A percentile compares a stretch with the other conserved stretches of the same genome.
These are phyloP conservation scores for Entoloma clypeatum DNA, from an alignment of 1,284 basidiomycete genomes.

Conservation along the genomic window DNA sequence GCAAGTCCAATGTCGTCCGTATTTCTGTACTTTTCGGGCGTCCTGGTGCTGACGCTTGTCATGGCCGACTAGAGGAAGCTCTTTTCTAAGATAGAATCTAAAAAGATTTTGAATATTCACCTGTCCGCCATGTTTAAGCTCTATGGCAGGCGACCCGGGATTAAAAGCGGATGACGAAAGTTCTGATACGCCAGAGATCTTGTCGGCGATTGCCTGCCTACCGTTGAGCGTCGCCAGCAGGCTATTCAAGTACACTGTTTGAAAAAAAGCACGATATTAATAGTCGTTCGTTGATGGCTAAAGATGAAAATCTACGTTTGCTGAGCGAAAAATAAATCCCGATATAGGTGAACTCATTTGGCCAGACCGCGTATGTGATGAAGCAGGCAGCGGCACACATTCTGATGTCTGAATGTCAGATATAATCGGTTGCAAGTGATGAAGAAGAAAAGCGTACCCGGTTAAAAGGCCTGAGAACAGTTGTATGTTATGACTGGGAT, in stretches of 20 bases:
- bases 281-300: neutral
- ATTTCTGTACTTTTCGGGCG: too few species aligned
- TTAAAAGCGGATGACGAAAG: too few species aligned
- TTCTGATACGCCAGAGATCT: conserved; percentile 13
- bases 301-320: conserved; percentile 23
- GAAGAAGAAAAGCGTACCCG: conserved; percentile 3
- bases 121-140: too few species aligned
- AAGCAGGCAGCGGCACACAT: conserved; percentile 28
- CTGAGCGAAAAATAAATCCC: conserved; percentile 31
- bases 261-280: neutral
- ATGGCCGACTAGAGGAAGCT: too few species aligned
- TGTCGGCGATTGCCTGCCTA: conserved; percentile 12
- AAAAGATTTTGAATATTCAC: too few species aligned
- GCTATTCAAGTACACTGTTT: conserved; percentile 29
- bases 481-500: neutral
- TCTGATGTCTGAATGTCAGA: conserved; percentile 5
- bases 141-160: too few species aligned
- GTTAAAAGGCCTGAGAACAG: conserved; percentile 14
- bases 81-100: too few species aligned
- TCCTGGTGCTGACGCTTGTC: too few species aligned
- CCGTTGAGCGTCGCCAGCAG: conserved; percentile 28
- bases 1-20: too few species aligned
- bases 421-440: neutral
- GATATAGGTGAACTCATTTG: conserved; percentile 29
- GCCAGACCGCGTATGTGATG: conserved; percentile 31